Conservation (phyloP, 2,329 filamentous ascomycete species). For the Alternaria triticina region DNA sequence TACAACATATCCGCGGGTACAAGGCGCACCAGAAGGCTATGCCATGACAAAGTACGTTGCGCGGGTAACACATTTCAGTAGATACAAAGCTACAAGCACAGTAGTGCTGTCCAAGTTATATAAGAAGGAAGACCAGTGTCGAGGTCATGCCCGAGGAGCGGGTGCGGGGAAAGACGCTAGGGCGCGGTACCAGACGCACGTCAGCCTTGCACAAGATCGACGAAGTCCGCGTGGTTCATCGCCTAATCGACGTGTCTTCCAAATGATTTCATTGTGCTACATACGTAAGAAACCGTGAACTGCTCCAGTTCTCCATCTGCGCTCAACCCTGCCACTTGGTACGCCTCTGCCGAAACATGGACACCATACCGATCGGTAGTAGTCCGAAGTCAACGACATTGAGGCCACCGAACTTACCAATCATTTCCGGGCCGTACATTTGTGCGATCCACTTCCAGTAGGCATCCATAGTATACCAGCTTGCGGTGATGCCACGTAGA, state of each 20-base stretch:
- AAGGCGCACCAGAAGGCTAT: not conserved
- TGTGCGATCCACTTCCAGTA: slow-evolving; percentile 49
- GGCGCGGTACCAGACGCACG: not conserved
- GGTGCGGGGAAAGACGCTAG: slow-evolving; percentile 8
- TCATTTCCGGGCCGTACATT: slow-evolving; percentile 47
- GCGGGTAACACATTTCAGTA: not conserved
- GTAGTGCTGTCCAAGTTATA: not conserved
- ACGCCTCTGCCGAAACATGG: slow-evolving; percentile 40
- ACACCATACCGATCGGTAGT: slow-evolving; percentile 47
- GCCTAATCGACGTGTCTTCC: not conserved
- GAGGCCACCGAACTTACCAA: slow-evolving; percentile 41
- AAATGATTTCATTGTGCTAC: not conserved
- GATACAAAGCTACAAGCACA: not conserved
- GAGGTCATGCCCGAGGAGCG: not conserved
- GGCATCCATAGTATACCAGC: slow-evolving; percentile 38
- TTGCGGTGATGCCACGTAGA: slow-evolving; percentile 27
- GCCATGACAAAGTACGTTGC: not conserved
- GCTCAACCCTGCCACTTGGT: slow-evolving; percentile 42
- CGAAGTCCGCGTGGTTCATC: not conserved
- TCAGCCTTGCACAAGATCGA: not conserved
- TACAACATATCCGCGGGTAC: not conserved
- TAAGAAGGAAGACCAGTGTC: not conserved
- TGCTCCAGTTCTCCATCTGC: not conserved
- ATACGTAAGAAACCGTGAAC: not conserved
- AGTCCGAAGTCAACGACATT: slow-evolving; percentile 42